These are phyloP conservation scores for Fusarium sp. DNA, from an alignment of 2,329 filamentous ascomycete genomes.

Conservation along the genomic window DNA sequence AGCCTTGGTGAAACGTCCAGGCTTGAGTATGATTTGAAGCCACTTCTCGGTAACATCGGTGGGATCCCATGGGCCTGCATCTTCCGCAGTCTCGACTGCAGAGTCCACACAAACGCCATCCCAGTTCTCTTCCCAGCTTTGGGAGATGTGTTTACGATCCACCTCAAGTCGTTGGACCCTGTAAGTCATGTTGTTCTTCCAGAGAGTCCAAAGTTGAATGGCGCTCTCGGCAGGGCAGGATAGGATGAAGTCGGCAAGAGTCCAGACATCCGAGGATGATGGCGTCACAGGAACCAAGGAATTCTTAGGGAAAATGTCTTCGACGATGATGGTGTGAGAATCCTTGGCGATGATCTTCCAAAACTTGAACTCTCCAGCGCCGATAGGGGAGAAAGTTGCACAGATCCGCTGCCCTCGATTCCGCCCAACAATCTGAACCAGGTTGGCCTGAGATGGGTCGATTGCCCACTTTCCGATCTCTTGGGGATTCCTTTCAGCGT, in stretches of 20 bases:
- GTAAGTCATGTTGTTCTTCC: constrained; percentile 88
- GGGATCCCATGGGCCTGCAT: constrained; percentile 74
- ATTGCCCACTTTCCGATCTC: constrained; percentile 83
- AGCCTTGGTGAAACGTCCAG: constrained; percentile 84
- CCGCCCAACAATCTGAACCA: constrained; percentile 80
- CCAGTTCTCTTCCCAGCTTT: constrained; percentile 80
- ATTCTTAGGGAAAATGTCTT: constrained; percentile 77
- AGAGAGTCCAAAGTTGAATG: constrained; percentile 81
- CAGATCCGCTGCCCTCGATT: constrained; percentile 70
- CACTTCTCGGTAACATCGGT: constrained; percentile 86
- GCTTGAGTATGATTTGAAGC: constrained; percentile 86
- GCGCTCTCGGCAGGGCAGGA: constrained; percentile 68
- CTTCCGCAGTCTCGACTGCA: constrained; percentile 67
- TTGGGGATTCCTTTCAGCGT: constrained; percentile 75
- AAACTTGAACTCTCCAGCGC: constrained; percentile 93
- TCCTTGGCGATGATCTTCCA: constrained; percentile 82
- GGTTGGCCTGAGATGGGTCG: constrained; percentile 82
- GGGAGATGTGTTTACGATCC: constrained; percentile 73
- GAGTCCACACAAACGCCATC: constrained; percentile 76
- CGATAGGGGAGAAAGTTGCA: constrained; percentile 89
- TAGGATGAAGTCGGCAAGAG: constrained; percentile 81
- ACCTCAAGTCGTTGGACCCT: constrained; percentile 82
- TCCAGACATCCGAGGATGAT: constrained; percentile 84
- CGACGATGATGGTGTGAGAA: constrained; percentile 74
- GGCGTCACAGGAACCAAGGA: constrained; percentile 77